Conservation (phyloP, 2,329 filamentous ascomycete species). For the Eutypa lata region DNA sequence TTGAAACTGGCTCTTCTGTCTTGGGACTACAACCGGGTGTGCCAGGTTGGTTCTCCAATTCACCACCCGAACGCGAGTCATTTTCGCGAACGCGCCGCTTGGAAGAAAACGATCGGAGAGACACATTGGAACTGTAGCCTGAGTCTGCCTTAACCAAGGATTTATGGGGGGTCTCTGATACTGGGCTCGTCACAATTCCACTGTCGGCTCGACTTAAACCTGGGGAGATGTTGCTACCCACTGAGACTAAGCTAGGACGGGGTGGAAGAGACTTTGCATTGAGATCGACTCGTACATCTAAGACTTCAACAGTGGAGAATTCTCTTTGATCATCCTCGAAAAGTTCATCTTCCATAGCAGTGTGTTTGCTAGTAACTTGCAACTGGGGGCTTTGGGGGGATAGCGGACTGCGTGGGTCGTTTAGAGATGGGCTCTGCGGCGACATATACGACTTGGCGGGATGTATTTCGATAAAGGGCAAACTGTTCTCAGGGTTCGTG, state of each 20-base stretch:
- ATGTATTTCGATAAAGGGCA: neutral
- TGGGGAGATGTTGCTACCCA: slow-evolving; percentile 15
- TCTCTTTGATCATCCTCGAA: slow-evolving; percentile 40
- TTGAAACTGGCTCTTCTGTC: neutral
- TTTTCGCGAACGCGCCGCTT: slow-evolving; percentile 27
- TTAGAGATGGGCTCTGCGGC: neutral
- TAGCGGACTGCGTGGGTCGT: neutral
- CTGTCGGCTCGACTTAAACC: slow-evolving; percentile 43
- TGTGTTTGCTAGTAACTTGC: slow-evolving; percentile 45
- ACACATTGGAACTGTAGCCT: slow-evolving; percentile 60
- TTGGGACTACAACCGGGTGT: neutral
- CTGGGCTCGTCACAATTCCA: slow-evolving; percentile 45
- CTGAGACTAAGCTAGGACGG: slow-evolving; percentile 13
- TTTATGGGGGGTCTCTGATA: slow-evolving; percentile 39
- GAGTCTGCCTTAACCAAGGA: slow-evolving; percentile 57
- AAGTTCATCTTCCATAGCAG: slow-evolving; percentile 45
- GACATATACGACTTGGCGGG: neutral
- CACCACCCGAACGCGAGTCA: slow-evolving; percentile 11
- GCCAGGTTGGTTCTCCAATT: slow-evolving; percentile 3
- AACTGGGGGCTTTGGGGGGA: slow-evolving; percentile 18
- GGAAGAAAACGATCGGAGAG: slow-evolving; percentile 48
- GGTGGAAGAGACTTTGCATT: slow-evolving; percentile 38
- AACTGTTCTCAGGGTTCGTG: neutral
- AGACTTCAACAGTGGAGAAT: slow-evolving; percentile 17
- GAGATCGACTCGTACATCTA: slow-evolving; percentile 33